Conservation (phyloP, 768 basidiomycete genomes). For the Tylopilus plumbeoviolaceoides region DNA sequence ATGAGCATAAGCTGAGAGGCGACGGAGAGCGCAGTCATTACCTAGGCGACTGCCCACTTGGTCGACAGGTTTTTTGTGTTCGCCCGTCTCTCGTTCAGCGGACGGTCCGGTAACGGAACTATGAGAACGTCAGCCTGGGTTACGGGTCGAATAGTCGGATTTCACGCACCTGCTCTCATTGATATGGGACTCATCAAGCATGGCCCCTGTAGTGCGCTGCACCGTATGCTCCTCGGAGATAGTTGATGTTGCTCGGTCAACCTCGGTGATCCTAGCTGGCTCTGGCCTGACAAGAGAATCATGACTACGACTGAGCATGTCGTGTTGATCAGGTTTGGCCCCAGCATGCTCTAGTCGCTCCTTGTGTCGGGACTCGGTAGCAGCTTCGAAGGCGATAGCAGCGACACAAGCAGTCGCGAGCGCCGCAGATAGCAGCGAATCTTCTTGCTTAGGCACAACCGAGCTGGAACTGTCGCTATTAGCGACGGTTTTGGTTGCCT, state of each 20-base stretch:
- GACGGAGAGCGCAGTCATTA: background rate
- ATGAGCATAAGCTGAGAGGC: background rate
- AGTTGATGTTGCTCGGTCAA: background rate
- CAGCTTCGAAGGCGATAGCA: conserved; percentile 10
- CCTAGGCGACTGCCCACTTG: background rate
- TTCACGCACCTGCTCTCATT: background rate
- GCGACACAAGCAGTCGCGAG: conserved; percentile 11
- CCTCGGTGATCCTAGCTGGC: background rate
- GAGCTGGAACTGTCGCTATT: background rate
- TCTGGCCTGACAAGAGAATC: background rate
- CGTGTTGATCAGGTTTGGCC: background rate
- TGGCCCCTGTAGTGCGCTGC: background rate
- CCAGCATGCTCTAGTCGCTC: background rate
- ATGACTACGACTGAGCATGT: background rate
- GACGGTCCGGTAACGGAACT: background rate
- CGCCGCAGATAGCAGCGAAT: conserved; percentile 9
- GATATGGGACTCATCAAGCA: background rate
- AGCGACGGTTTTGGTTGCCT: background rate
- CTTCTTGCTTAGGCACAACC: conserved; percentile 3
- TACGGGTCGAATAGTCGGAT: background rate
- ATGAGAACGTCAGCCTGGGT: background rate
- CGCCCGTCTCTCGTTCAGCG: background rate
- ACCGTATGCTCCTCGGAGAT: background rate
- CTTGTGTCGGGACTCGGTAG: conserved; percentile 4
- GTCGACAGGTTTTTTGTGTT: background rate